Conservation (phyloP, 306 rosid species). For the Corylus americana region DNA sequence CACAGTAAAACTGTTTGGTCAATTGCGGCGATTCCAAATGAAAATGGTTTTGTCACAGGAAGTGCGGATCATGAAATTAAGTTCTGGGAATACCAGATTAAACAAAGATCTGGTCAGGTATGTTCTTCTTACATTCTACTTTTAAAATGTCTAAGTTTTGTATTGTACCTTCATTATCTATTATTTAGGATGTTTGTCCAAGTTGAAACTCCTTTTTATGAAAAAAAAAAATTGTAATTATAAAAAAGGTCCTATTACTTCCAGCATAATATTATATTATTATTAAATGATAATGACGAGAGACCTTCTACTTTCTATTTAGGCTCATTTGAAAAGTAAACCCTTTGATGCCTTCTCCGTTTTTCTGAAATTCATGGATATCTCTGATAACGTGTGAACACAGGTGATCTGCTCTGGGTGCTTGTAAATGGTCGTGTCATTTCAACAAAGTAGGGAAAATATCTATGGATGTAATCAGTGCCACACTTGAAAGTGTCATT, state of each 20-base stretch:
- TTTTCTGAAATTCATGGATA: neutral
- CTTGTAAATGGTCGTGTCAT: neutral
- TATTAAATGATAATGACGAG: too few species aligned
- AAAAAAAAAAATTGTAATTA: neutral
- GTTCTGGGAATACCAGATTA: conserved; percentile 82
- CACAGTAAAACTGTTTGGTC: conserved; percentile 80
- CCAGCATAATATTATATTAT: too few species aligned
- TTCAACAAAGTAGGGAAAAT: neutral
- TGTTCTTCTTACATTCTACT: conserved; percentile 36
- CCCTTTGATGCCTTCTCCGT: neutral
- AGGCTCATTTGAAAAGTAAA: too few species aligned
- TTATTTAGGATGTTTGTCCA: neutral
- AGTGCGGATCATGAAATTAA: conserved; percentile 91
- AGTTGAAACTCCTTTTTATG: neutral
- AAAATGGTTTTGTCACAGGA: conserved; percentile 82
- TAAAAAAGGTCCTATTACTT: neutral
- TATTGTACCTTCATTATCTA: neutral
- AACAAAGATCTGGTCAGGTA: conserved; percentile 76
- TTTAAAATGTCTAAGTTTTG: neutral
- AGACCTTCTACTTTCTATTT: neutral
- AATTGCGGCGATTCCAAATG: conserved; percentile 69
- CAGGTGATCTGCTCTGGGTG: neutral
- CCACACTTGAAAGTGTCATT: neutral
- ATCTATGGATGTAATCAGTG: neutral
- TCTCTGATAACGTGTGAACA: neutral